phyloP scores from a whole-genome alignment of 176 grass and related monocot genomes.

The Raddia guianensis region DNA sequence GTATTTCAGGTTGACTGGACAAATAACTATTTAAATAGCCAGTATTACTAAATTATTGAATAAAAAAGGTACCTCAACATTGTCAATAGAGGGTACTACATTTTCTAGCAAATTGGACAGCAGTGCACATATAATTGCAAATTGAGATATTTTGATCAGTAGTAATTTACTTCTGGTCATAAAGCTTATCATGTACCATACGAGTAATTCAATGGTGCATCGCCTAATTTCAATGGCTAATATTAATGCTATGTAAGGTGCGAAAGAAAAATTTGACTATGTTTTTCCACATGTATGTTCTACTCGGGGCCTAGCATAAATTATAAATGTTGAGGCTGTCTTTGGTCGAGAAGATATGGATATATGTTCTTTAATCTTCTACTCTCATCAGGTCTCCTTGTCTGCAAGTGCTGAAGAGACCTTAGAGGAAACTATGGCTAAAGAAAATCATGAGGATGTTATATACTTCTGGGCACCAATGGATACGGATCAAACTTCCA shows the following conservation, averaged over 20 bases:
- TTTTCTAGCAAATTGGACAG: neutral
- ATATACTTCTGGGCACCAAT: constrained; percentile 83
- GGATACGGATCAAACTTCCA: constrained; percentile 49
- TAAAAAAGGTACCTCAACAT: neutral
- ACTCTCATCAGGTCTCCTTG: constrained; percentile 70
- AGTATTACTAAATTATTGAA: constrained; percentile 17
- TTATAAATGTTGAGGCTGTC: neutral
- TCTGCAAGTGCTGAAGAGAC: constrained; percentile 76
- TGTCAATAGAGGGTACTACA: constrained; percentile 28
- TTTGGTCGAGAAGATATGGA: constrained; percentile 26
- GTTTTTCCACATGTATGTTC: neutral
- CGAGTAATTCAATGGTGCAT: constrained; percentile 1
- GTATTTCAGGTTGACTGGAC: neutral
- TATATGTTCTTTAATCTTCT: constrained; percentile 25
- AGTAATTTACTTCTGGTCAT: constrained; percentile 1
- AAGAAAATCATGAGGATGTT: constrained; percentile 70
- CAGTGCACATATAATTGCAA: constrained; percentile 19
- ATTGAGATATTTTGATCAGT: constrained; percentile 1
- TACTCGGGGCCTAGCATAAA: constrained; percentile 23
- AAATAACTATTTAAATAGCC: neutral
- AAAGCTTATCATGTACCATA: neutral
- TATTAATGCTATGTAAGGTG: neutral
- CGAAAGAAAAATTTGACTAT: neutral
- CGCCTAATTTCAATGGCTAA: neutral
- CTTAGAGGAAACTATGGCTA: constrained; percentile 59